A percentile compares a stretch with the other conserved stretches of the same genome.
Evolutionary conservation across 768 basidiomycete species (phyloP).

Genomic region (Sporobolomyces roseus): DNA sequence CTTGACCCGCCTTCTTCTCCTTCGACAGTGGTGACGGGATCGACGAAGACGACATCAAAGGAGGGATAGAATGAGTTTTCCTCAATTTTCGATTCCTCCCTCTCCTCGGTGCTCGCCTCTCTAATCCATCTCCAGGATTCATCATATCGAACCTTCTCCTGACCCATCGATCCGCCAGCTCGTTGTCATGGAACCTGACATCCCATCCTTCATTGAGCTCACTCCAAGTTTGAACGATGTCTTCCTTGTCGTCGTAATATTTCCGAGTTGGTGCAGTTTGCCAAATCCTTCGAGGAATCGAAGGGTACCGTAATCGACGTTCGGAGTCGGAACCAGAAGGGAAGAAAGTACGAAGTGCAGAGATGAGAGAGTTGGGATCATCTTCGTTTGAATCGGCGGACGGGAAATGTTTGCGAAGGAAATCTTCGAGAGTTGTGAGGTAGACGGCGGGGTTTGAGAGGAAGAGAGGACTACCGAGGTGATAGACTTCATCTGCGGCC

Average conservation of each 20-base stretch:
- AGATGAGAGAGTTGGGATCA: slow-evolving; percentile 34
- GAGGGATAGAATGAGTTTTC: slow-evolving; percentile 4
- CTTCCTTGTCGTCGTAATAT: slow-evolving; percentile 5
- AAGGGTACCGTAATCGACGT: neutral
- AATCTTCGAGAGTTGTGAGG: slow-evolving; percentile 33
- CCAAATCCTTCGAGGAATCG: slow-evolving; percentile 32
- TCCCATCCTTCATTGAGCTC: slow-evolving; percentile 15
- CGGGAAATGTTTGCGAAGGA: slow-evolving; percentile 32
- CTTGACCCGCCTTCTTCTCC: neutral
- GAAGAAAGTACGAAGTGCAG: slow-evolving; percentile 36
- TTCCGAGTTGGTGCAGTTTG: slow-evolving; percentile 26
- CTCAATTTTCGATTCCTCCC: neutral
- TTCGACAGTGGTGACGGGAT: neutral
- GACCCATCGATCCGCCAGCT: slow-evolving; percentile 30
- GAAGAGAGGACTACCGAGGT: slow-evolving; percentile 14
- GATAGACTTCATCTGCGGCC: slow-evolving; percentile 36
- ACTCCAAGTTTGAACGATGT: slow-evolving; percentile 3
- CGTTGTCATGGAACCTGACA: slow-evolving; percentile 28
- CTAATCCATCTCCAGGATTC: neutral
- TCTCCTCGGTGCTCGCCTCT: neutral
- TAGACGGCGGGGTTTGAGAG: slow-evolving; percentile 13
- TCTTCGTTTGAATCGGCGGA: slow-evolving; percentile 15
- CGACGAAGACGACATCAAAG: neutral
- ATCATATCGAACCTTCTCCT: slow-evolving; percentile 19
- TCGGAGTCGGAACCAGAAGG: slow-evolving; percentile 13